Conservation (phyloP, 2,329 filamentous ascomycete genomes). For the Epichloe coenophiala region DNA sequence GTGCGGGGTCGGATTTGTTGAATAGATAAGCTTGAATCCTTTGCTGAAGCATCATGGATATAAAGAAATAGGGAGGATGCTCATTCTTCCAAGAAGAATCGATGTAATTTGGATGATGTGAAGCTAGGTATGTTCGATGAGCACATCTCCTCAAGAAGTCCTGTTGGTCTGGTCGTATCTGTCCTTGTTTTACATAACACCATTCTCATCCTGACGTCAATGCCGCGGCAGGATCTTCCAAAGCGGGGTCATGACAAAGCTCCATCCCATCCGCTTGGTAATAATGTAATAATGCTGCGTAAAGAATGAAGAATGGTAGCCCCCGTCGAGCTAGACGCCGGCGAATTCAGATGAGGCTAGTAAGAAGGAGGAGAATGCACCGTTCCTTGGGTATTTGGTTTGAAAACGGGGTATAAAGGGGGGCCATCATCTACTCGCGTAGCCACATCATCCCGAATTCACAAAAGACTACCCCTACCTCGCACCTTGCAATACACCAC, state of each 20-base stretch:
- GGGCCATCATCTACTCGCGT: not conserved
- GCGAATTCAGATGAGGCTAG: not conserved
- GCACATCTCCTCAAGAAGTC: no score
- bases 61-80: no score
- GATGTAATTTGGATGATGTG: no score
- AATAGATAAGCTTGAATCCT: no score
- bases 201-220: not conserved
- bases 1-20: no score
- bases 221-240: not conserved
- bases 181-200: no score
- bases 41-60: no score
- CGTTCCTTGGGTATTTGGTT: not conserved
- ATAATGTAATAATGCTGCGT: not conserved
- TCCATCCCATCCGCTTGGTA: not conserved
- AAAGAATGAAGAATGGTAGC: not conserved
- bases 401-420: not conserved
- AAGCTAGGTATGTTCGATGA: no score
- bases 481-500: not conserved
- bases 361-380: not conserved
- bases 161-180: no score
- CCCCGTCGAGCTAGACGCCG: not conserved
- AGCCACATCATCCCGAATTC: no score
- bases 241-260: not conserved
- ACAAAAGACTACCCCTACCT: not conserved
- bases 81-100: no score